Evolutionary conservation across 176 grass and related monocot species (phyloP).

Genomic region (Ampelocalamus luodianensis): DNA sequence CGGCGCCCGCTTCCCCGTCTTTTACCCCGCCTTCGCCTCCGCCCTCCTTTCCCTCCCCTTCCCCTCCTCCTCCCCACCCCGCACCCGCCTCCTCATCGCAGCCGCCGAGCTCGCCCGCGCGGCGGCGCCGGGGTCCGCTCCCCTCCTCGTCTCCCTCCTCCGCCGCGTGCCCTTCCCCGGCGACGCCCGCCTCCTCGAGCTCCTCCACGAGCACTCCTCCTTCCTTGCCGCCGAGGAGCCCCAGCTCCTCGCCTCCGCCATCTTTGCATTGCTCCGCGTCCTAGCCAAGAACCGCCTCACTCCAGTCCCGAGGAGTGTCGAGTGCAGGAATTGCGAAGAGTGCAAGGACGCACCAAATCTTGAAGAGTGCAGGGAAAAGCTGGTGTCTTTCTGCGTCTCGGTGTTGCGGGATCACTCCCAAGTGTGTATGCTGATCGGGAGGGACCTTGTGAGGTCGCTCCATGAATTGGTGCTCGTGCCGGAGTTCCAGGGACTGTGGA

Average conservation of each 20-base stretch:
- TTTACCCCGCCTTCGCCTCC: conserved; percentile 64
- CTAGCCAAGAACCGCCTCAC: conserved; percentile 62
- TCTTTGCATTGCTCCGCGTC: conserved; percentile 59
- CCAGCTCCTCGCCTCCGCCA: conserved; percentile 46
- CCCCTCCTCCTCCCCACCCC: conserved; percentile 55
- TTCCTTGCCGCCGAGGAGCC: conserved; percentile 51
- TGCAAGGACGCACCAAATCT: conserved; percentile 51
- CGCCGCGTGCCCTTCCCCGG: conserved; percentile 50
- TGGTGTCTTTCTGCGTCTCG: conserved; percentile 62
- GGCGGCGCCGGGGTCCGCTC: conserved; percentile 47
- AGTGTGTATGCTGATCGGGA: conserved; percentile 59
- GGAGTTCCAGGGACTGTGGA: conserved; percentile 74
- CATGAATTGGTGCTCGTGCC: conserved; percentile 71
- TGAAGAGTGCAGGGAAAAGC: conserved; percentile 55
- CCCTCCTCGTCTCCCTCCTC: conserved; percentile 58
- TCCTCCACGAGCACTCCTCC: conserved; percentile 10
- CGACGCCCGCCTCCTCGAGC: conserved; percentile 38
- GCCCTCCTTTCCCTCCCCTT: conserved; percentile 58
- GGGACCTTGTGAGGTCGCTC: conserved; percentile 75
- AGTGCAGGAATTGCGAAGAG: conserved; percentile 65
- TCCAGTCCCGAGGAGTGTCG: conserved; percentile 6
- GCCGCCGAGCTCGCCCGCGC: conserved; percentile 55
- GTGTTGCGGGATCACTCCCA: conserved; percentile 56
- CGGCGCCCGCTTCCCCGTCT: conserved; percentile 47
- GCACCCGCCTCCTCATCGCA: conserved; percentile 57